Percentiles rank a stretch among this genome's conserved stretches.
phyloP scores from a whole-genome alignment of 371 early-diverging fungal species.

The Syncephalastrum contaminatum region DNA sequence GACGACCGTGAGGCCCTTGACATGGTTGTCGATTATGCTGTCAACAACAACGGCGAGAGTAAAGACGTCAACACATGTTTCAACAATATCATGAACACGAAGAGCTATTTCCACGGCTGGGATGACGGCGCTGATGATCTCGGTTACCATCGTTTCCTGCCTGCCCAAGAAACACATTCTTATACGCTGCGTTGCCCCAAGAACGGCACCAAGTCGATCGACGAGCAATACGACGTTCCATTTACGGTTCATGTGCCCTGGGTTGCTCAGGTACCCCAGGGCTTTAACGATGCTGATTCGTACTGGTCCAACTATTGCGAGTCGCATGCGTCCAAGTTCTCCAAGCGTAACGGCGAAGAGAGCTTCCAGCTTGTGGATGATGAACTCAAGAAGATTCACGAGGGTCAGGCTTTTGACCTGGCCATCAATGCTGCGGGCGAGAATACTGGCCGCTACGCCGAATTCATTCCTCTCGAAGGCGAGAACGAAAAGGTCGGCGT shows the following conservation, averaged over 20 bases:
- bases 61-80: conserved; percentile 54
- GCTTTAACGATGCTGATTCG: conserved; percentile 31
- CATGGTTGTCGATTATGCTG: conserved; percentile 54
- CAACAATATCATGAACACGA: conserved; percentile 55
- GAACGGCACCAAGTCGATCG: conserved; percentile 31
- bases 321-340: conserved; percentile 26
- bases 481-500: conserved; percentile 36
- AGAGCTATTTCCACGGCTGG: conserved; percentile 55
- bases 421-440: conserved; percentile 22
- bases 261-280: conserved; percentile 45
- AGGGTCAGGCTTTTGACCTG: conserved; percentile 35
- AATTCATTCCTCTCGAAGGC: conserved; percentile 36
- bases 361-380: conserved; percentile 21
- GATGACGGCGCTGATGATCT: conserved; percentile 57
- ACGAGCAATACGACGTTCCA: conserved; percentile 44
- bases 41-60: conserved; percentile 54
- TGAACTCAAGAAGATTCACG: conserved; percentile 35
- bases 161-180: conserved; percentile 46
- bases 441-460: conserved; percentile 29
- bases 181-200: conserved; percentile 49
- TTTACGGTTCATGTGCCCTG: conserved; percentile 53
- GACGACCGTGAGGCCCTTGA: conserved; percentile 47
- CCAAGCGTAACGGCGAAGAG: conserved; percentile 18
- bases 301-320: conserved; percentile 47
- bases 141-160: conserved; percentile 54